Base-by-base conservation (phyloP, 495 filamentous ascomycete genomes). In the Lichina pygmaea region DNA sequence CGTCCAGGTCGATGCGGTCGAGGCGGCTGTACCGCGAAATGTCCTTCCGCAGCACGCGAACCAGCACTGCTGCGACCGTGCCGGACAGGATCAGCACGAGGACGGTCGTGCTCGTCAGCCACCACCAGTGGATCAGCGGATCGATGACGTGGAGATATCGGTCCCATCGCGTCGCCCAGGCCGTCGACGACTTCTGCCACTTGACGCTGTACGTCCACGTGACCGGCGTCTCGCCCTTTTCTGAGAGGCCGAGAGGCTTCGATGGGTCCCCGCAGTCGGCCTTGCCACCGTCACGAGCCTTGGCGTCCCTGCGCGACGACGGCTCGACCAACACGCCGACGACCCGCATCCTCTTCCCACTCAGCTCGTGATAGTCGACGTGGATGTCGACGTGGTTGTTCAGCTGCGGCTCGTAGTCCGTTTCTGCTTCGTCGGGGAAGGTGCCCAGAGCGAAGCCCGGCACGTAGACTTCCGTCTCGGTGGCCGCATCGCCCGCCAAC, bases 121-220 rank as follows among this genome's bases (percentile, higher is more conserved):
- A 93, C 60, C 93, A 89, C 89, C 89, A 97, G 58, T 95, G 89
- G 54, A 97, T 95, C 61, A 81, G 83, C 38, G 89, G 85, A 60
- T 94, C 82, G 51, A 80, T 84, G 16, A 95, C 86, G 53, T 93
- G 84, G 30, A 95, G 67, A 55, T 94, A 97, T 58, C 89, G 92
- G 63, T 97, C 89, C 86, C 86, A 94, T 47, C 89, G 70, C 13
- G 91, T 95, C 33, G 89, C 89, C 79, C 91, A 97, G 0, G 76
- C 77, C 3, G 85, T 93, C 0, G 62, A 44, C 2, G 81, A 91
- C 39, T 68, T 66, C 31, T 62, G 64, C 89, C 89, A 97, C 57
- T 72, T 78, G 10, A 95, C 81, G 54, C 76, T 79, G 57, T 97
- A 97, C 0, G 84, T 93, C 66, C 79, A 97, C 0, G 71, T 71